Base-by-base conservation (phyloP, 2,329 filamentous ascomycete genomes). In the Ophiocordyceps robertsii region DNA sequence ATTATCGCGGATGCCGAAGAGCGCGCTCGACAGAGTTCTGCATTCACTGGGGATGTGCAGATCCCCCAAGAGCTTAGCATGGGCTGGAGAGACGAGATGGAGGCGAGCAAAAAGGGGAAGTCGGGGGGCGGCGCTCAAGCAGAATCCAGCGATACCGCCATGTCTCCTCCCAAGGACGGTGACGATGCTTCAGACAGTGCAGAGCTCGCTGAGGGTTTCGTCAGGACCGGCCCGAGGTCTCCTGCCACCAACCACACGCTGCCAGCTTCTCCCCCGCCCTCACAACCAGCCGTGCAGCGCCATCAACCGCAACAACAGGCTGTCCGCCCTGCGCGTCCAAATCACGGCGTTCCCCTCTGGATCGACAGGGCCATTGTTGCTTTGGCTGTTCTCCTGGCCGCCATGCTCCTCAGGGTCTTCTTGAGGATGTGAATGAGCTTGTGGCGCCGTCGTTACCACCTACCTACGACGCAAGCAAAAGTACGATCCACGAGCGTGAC, bases 331-430 rank as follows among this genome's bases (percentile, higher is more conserved):
- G 19, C 39, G 44, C 40, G 43, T 32, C 50, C 56, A 14, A 36
- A n/a, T 16, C 69, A 74, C 27, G 74, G 67, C 2, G 73, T 84
- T 14, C 75, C 80, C 2, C 64, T 78, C 12, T 94, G 86, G 83
- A 69, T 95, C 16, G 89, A 95, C 60, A 77, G 84, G 48, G 74
- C 81, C 32, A 95, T 95, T 49, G 76, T 81, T 19, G 81, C 77
- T 7, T 62, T 95, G 16, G 67, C 85, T 1, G 70, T 85, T 13
- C 68, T 84, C 24, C 65, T 95, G 17, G 65, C 80, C 4, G 75
- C 84, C 19, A 75, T 94, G 67, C 65, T 95, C 19, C 46, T 76
- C 44, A 80, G 75, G 53, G 64, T 77, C 27, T 49, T 74, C 14
- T 55, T 65, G 37, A 62, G 55, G 35, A 14, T 37, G 29, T 41